Evolutionary conservation across 1,284 basidiomycete genomes (phyloP), one percentile per base, ranked within the genome.

Genomic region (Leccinum solheimii): DNA sequence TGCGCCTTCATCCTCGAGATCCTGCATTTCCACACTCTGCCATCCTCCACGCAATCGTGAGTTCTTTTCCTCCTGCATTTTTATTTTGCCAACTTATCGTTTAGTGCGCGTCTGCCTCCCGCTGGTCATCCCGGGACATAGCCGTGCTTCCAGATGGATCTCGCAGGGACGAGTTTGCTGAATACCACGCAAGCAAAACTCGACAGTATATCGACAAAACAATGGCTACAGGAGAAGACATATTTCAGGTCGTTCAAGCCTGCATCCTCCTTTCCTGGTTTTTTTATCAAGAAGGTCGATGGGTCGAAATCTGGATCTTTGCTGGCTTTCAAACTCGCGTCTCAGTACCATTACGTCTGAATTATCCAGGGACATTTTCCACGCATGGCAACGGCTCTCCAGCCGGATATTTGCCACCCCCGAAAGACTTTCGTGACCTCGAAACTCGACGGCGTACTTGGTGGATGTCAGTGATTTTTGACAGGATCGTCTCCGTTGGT

Each of bases 291-390:
- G 89, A 93, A 72, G 92, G 91, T 2, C 83, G 91, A 59, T 93
- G 91, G 90, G 91, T 93, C 11, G 92, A 94, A 75, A 88, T 94
- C 5, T 95, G 92, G 92, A 89, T 93, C 50, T 91, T 91, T 75
- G 89, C 90, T 32, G 91, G 86, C 6, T 91, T 94, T 68, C 89
- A 92, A 68, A 91, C 88, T n/a, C 82, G 92, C 13, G 88, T 92
- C n/a, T 87, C 90, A 26, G 82, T 93, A 14, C 92, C 92, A 3
- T 79, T 94, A 32, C 86, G 91, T 34, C 75, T 92, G 45, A 92
- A 92, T 71, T 91, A 91, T 72, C 91, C 90, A 3, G 90, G 90
- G 26, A 92, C 91, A 34, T 91, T 88, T 68, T 86, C 87, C 9
- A 83, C 83, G 14, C 85, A 88, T 60, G 84, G 81, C 4, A 83